Percentiles rank a stretch among this genome's conserved stretches.
Conservation (phyloP, 2,329 filamentous ascomycete genomes). For the Pestalotiopsis sp. region DNA sequence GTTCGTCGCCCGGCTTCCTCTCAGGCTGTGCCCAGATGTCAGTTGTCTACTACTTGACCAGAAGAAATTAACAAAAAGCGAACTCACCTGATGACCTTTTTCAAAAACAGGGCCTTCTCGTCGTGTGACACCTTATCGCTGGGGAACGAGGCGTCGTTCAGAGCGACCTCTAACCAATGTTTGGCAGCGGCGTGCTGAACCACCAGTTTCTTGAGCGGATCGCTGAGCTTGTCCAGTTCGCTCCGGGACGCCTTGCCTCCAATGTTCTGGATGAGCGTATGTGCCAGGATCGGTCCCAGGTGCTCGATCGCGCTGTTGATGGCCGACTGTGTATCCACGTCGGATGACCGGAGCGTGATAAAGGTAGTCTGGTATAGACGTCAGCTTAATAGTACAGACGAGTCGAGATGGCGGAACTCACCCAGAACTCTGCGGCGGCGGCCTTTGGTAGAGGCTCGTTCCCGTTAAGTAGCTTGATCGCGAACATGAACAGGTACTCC, state of each 20-base stretch:
- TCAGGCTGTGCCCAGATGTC: slow-evolving; percentile 46
- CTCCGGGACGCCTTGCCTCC: slow-evolving; percentile 70
- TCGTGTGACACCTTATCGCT: slow-evolving; percentile 59
- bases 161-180: slow-evolving; percentile 64
- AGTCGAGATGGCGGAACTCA: slow-evolving; percentile 37
- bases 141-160: slow-evolving; percentile 59
- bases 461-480: slow-evolving; percentile 69
- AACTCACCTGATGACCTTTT: slow-evolving; percentile 65
- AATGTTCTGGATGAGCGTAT: slow-evolving; percentile 65
- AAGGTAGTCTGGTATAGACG: slow-evolving; percentile 49
- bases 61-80: too few relatives aligned
- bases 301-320: slow-evolving; percentile 56
- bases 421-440: slow-evolving; percentile 77
- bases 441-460: slow-evolving; percentile 77
- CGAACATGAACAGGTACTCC: slow-evolving; percentile 72
- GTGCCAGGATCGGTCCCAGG: slow-evolving; percentile 63
- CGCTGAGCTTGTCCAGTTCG: slow-evolving; percentile 71
- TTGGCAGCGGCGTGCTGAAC: slow-evolving; percentile 57
- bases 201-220: slow-evolving; percentile 72
- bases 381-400: neutral
- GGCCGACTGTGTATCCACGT: slow-evolving; percentile 43
- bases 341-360: slow-evolving; percentile 48
- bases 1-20: slow-evolving; percentile 67
- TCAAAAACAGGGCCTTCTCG: slow-evolving; percentile 67
- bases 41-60: too few relatives aligned